These are phyloP conservation scores for Bacterosira constricta DNA, from an alignment of 108 stramenopile genomes.

Conservation along the genomic window DNA sequence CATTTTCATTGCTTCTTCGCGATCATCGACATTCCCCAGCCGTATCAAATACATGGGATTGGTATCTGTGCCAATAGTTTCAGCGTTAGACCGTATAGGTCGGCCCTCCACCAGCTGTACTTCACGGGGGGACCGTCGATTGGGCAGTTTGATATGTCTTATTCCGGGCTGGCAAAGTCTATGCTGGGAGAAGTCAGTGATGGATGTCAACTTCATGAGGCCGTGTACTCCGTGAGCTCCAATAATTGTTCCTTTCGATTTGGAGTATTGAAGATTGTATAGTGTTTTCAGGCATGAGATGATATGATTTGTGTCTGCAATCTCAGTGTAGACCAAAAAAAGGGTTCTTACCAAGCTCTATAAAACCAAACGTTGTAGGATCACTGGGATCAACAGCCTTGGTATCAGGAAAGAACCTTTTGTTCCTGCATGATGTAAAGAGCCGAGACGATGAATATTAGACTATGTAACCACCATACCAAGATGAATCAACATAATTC, in stretches of 20 bases:
- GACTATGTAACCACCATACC: no score
- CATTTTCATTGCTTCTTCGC: slow-evolving; percentile 61
- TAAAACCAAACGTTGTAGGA: slow-evolving; percentile 85
- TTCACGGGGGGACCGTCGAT: slow-evolving; percentile 78
- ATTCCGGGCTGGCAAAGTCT: slow-evolving; percentile 62
- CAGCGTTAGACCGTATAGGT: slow-evolving; percentile 38
- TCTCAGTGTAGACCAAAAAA: background rate
- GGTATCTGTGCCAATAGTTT: slow-evolving; percentile 16
- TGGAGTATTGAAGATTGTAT: background rate
- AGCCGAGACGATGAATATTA: no score
- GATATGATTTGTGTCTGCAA: background rate
- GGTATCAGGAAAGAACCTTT: slow-evolving; percentile 71
- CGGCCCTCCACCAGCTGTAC: slow-evolving; percentile 60
- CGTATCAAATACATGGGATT: slow-evolving; percentile 63
- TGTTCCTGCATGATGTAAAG: no score
- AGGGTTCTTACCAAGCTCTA: slow-evolving; percentile 55
- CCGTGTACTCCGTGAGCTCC: slow-evolving; percentile 89
- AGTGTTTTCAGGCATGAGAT: background rate
- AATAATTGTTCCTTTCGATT: slow-evolving; percentile 55
- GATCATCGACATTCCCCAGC: slow-evolving; percentile 59
- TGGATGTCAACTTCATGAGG: slow-evolving; percentile 59
- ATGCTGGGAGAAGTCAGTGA: slow-evolving; percentile 72
- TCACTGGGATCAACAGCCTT: slow-evolving; percentile 83
- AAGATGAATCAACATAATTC: no score
- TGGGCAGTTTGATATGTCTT: slow-evolving; percentile 69